phyloP scores from a whole-genome alignment of 306 rosid species.

The Gleditsia sinensis region DNA sequence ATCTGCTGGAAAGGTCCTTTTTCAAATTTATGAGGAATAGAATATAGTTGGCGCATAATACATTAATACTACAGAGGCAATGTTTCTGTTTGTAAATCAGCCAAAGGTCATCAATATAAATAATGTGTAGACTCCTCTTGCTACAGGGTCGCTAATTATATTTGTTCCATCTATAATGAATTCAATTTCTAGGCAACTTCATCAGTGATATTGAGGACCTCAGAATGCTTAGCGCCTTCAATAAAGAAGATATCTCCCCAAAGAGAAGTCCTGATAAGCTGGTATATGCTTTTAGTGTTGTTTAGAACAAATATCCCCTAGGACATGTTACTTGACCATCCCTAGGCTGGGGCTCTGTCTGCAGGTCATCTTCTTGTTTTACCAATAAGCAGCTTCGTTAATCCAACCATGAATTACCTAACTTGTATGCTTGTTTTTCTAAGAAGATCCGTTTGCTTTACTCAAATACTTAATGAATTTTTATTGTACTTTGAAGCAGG shows the following conservation, averaged over 20 bases:
- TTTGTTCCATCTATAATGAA: slow-evolving; percentile 2
- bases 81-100: slow-evolving; percentile 4
- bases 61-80: background rate
- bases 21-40: slow-evolving; percentile 8
- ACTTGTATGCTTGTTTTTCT: slow-evolving; percentile 20
- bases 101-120: background rate
- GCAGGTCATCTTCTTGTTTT: background rate
- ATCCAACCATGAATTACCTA: background rate
- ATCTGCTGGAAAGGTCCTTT: slow-evolving; percentile 16
- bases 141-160: background rate
- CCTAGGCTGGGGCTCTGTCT: background rate
- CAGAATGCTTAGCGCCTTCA: background rate
- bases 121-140: slow-evolving; percentile 9
- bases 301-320: slow-evolving; percentile 8
- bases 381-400: background rate
- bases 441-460: background rate
- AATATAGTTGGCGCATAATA: background rate
- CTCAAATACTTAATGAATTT: background rate
- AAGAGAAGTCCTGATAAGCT: slow-evolving; percentile 11
- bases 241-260: background rate
- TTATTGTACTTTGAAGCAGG: slow-evolving; percentile 43
- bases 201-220: background rate
- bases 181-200: background rate
- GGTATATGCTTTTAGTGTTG: slow-evolving; percentile 1
- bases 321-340: background rate